phyloP scores from a whole-genome alignment of 2,329 filamentous ascomycete species.

The Curvularia sp. region DNA sequence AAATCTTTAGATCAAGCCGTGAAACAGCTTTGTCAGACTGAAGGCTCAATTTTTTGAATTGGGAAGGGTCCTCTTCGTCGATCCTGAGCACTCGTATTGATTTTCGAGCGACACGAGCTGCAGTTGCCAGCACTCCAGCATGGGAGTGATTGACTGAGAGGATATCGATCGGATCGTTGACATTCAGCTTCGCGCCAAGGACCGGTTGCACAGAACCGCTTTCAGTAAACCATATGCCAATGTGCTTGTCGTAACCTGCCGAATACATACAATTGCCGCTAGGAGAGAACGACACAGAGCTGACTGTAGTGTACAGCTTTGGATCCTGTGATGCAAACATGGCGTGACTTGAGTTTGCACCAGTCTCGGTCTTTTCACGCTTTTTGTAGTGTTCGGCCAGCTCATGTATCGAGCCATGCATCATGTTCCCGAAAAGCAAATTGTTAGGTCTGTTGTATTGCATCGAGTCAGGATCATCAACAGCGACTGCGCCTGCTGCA shows the following conservation, averaged over 20 bases:
- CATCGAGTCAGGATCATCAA: slow-evolving; percentile 63
- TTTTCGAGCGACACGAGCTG: slow-evolving; percentile 46
- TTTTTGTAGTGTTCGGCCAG: slow-evolving; percentile 60
- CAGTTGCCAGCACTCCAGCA: slow-evolving; percentile 58
- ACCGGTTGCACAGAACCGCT: slow-evolving; percentile 34
- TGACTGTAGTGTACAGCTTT: slow-evolving; percentile 64
- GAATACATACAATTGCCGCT: slow-evolving; percentile 58
- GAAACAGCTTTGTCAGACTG: slow-evolving; percentile 41
- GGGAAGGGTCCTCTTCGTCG: slow-evolving; percentile 22
- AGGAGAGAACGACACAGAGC: slow-evolving; percentile 60
- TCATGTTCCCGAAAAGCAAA: slow-evolving; percentile 60
- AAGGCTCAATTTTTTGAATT: slow-evolving; percentile 23
- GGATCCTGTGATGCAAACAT: slow-evolving; percentile 60
- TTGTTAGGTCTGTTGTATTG: slow-evolving; percentile 67
- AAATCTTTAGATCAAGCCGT: slow-evolving; percentile 38
- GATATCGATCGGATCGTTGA: slow-evolving; percentile 59
- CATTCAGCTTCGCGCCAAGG: slow-evolving; percentile 42
- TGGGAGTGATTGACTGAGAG: slow-evolving; percentile 53
- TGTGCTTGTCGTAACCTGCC: slow-evolving; percentile 61
- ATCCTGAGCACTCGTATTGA: slow-evolving; percentile 45
- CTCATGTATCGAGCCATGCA: slow-evolving; percentile 55
- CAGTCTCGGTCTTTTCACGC: slow-evolving; percentile 49
- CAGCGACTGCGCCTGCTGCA: slow-evolving; percentile 63
- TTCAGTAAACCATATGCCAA: slow-evolving; percentile 52
- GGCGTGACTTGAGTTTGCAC: slow-evolving; percentile 53